Evolutionary conservation across 1,284 basidiomycete species (phyloP).

Genomic region (Trichosporon inkin): DNA sequence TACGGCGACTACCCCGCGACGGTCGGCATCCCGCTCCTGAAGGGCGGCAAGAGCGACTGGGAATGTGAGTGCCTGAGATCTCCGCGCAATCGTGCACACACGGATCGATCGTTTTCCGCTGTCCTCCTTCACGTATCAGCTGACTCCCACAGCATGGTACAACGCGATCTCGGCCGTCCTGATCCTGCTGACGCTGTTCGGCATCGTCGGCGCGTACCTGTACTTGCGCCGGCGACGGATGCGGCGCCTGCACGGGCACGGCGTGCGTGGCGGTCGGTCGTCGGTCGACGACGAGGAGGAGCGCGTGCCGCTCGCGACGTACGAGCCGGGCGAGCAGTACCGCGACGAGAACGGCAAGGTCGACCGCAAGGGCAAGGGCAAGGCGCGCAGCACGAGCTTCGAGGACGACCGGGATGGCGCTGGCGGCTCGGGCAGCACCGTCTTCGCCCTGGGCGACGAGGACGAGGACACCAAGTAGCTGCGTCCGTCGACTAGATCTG

Average conservation of each 20-base stretch:
- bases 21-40: slow-evolving; percentile 56
- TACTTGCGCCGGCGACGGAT: slow-evolving; percentile 40
- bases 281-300: slow-evolving; percentile 51
- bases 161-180: slow-evolving; percentile 84
- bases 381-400: slow-evolving; percentile 15
- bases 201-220: slow-evolving; percentile 58
- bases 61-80: slow-evolving; percentile 57
- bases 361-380: slow-evolving; percentile 29
- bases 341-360: slow-evolving; percentile 10
- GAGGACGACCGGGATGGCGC: slow-evolving; percentile 29
- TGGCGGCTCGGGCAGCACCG: not conserved
- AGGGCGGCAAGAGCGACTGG: slow-evolving; percentile 71
- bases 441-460: slow-evolving; percentile 40
- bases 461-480: slow-evolving; percentile 46
- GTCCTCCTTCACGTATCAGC: not conserved
- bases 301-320: slow-evolving; percentile 56
- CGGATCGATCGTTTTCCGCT: too few species aligned
- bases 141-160: slow-evolving; percentile 66
- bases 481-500: too few species aligned
- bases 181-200: slow-evolving; percentile 68
- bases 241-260: slow-evolving; percentile 17
- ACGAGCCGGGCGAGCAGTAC: slow-evolving; percentile 46
- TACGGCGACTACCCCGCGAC: slow-evolving; percentile 29
- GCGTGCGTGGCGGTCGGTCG: slow-evolving; percentile 9
- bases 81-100: not conserved